Conservation (phyloP, 768 basidiomycete species). For the Auricularia sp. region DNA sequence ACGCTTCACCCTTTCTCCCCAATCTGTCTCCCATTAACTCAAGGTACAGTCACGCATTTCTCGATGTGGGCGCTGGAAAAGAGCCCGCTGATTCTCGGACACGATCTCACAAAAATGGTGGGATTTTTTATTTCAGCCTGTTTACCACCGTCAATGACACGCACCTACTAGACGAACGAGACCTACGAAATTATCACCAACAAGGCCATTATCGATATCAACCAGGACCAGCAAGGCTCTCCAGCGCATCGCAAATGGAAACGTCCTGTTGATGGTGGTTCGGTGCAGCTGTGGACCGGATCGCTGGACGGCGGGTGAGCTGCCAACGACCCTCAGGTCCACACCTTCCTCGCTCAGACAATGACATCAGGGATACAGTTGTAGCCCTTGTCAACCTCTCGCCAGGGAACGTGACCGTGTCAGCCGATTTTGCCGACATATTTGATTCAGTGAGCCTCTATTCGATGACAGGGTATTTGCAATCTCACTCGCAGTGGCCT, state of each 20-base stretch:
- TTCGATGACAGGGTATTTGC: neutral
- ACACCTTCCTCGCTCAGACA: neutral
- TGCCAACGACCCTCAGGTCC: neutral
- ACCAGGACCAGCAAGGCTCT: slow-evolving; percentile 23
- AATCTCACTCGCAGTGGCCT: neutral
- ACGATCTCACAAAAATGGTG: slow-evolving; percentile 31
- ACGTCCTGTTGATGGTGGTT: slow-evolving; percentile 17
- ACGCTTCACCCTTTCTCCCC: neutral
- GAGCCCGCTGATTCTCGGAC: slow-evolving; percentile 33
- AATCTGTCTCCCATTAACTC: neutral
- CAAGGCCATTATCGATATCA: slow-evolving; percentile 27
- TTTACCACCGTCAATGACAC: neutral
- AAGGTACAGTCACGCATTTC: slow-evolving; percentile 27
- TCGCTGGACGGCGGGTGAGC: slow-evolving; percentile 24
- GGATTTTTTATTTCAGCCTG: neutral
- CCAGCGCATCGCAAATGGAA: slow-evolving; percentile 29
- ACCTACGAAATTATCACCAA: slow-evolving; percentile 30
- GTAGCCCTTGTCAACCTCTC: slow-evolving; percentile 29
- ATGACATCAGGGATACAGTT: slow-evolving; percentile 17
- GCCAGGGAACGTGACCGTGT: slow-evolving; percentile 19
- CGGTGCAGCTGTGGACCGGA: slow-evolving; percentile 26
- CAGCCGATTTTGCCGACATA: slow-evolving; percentile 22
- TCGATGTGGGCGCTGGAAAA: slow-evolving; percentile 35
- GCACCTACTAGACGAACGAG: slow-evolving; percentile 20
- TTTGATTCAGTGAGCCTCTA: slow-evolving; percentile 23